phyloP scores from a whole-genome alignment of 2,329 filamentous ascomycete species.

The Fusarium praegraminearum region DNA sequence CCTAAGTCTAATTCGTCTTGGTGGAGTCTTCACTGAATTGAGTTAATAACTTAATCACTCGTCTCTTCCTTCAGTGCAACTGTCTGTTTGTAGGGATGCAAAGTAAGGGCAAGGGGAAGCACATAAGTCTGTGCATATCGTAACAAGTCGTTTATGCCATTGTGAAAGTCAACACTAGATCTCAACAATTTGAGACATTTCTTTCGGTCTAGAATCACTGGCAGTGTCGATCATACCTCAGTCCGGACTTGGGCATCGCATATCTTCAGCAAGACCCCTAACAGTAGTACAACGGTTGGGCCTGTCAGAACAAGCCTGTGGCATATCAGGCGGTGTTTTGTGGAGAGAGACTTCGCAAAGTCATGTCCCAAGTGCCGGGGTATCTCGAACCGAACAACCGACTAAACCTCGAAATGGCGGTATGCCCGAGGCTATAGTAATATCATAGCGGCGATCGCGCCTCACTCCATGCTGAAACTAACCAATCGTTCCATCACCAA shows the following conservation, averaged over 20 bases:
- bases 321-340: neutral
- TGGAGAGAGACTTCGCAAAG: neutral
- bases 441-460: conserved; percentile 16
- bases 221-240: neutral
- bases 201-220: neutral
- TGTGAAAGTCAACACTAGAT: neutral
- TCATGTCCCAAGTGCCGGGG: neutral
- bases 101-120: neutral
- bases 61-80: neutral
- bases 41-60: neutral
- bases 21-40: neutral
- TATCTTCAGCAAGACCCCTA: neutral
- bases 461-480: neutral
- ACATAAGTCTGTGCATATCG: conserved; percentile 5
- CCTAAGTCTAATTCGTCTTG: neutral
- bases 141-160: neutral
- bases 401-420: conserved; percentile 26
- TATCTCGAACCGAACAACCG: neutral
- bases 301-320: neutral
- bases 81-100: neutral
- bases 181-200: neutral
- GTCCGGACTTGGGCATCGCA: neutral
- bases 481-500: conserved; percentile 26
- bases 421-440: conserved; percentile 26
- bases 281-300: neutral